phyloP scores from a whole-genome alignment of 2,329 filamentous ascomycete species.

The Triangularia verruculosa region DNA sequence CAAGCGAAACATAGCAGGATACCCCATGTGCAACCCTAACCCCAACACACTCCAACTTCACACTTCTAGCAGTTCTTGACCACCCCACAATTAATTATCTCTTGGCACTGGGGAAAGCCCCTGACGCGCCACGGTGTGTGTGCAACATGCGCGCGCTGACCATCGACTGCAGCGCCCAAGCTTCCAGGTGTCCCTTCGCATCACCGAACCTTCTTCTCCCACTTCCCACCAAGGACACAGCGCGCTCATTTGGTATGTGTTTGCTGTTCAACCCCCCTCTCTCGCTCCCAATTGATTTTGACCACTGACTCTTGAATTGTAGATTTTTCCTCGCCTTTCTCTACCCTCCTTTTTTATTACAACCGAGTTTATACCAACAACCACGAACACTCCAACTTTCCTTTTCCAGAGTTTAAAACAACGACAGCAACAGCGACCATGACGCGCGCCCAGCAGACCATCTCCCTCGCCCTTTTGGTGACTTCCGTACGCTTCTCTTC shows the following conservation, averaged over 20 bases:
- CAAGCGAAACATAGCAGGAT: too few relatives aligned
- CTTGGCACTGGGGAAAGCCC: neutral
- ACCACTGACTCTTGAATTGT: neutral
- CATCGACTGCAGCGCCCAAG: neutral
- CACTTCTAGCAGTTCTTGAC: too few relatives aligned
- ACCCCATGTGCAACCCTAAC: too few relatives aligned
- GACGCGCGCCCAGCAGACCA: constrained; percentile 91
- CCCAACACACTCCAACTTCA: too few relatives aligned
- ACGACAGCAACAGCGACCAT: constrained; percentile 51
- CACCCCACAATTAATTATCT: constrained; percentile 4
- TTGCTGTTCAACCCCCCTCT: neutral
- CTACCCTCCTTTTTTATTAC: neutral
- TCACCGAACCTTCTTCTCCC: neutral
- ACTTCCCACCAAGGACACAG: neutral
- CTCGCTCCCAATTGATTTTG: neutral
- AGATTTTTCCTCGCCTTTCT: neutral
- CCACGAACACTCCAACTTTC: too few relatives aligned
- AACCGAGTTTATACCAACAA: neutral
- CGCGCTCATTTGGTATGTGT: neutral
- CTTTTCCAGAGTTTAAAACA: too few relatives aligned
- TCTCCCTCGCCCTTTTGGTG: constrained; percentile 82
- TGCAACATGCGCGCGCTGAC: neutral
- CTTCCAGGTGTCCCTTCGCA: neutral
- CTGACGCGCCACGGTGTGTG: neutral
- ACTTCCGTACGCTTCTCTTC: constrained; percentile 65